Evolutionary conservation across 495 filamentous ascomycete species (phyloP), one percentile per base, ranked within the genome.

Genomic region (Lindgomyces ingoldianus): DNA sequence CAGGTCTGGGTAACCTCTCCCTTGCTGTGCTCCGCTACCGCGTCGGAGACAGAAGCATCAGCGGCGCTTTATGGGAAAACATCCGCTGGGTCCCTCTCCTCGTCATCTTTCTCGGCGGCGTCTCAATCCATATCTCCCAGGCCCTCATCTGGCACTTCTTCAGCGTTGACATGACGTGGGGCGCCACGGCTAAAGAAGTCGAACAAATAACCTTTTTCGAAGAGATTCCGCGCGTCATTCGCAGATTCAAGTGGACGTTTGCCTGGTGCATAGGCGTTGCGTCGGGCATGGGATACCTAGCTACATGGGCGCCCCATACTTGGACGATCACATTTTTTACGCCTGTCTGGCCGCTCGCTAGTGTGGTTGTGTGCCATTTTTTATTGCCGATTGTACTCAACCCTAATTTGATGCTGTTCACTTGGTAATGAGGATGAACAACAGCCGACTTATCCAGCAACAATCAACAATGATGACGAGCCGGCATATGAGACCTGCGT

Each of bases 331-430:
- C 75, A 10, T 73, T 78, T 48, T 79, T 87, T 57, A 79, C 81
- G 22, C 80, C 85, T 24, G 83, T 88, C 58, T 85, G 78, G 73
- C 86, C 86, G 22, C 70, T 88, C 19, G 74, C 72, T 19, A 79
- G 76, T 19, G 72, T 85, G n/a, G 72, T 85, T 14, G 72, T 79
- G 25, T 74, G 74, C 16, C 86, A 89, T 67, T 82, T 86, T 70
- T 68, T 85, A 39, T 68, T 88, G 42, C 86, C 85, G 3, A 79
- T 89, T 49, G 79, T 76, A 52, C 72, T 89, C 42, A 89, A 89
- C 54, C 86, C 86, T 14, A 81, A 81, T 24, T 70, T 89, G 72
- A 88, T 89, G 86, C 78, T 84, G 68, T 87, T 87, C 69, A 85
- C 84, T 22, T 88, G 81, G 81, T 87, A 60, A 49, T 4, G 9